These are phyloP conservation scores for Microdochium nivale DNA, from an alignment of 2,329 filamentous ascomycete species.

Conservation along the genomic window DNA sequence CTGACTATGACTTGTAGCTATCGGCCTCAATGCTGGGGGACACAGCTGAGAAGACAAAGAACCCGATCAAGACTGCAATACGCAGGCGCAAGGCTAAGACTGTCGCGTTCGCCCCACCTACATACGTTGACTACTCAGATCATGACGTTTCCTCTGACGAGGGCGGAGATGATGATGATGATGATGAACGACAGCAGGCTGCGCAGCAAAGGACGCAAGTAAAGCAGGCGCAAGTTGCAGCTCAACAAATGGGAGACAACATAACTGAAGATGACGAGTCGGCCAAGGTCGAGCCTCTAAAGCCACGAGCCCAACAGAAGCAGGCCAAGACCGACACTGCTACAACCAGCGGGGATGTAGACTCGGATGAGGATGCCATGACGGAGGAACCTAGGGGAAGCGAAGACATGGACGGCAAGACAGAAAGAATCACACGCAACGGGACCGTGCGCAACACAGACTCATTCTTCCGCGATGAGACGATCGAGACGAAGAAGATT, in stretches of 20 bases:
- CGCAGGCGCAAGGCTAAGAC: constrained; percentile 75
- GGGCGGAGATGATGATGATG: constrained; percentile 56
- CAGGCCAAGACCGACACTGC: constrained; percentile 26
- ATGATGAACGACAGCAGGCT: constrained; percentile 32
- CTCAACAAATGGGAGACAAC: constrained; percentile 20
- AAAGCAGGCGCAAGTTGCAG: constrained; percentile 14
- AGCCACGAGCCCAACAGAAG: constrained; percentile 32
- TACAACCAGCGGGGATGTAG: constrained; percentile 25
- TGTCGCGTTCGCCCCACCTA: constrained; percentile 76
- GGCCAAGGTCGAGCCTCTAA: constrained; percentile 47
- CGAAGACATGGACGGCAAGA: constrained; percentile 55
- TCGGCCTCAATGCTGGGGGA: constrained; percentile 56
- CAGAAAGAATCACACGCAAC: constrained; percentile 62
- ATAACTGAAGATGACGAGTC: constrained; percentile 36
- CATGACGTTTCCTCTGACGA: constrained; percentile 70
- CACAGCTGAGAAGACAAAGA: constrained; percentile 68
- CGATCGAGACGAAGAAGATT: constrained; percentile 92
- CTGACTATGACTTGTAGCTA: constrained; percentile 34
- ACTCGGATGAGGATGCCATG: constrained; percentile 10
- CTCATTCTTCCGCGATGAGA: constrained; percentile 96
- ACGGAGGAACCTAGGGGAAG: constrained; percentile 36
- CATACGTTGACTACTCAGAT: constrained; percentile 82
- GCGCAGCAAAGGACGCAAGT: constrained; percentile 20
- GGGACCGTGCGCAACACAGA: constrained; percentile 86
- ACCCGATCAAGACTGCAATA: constrained; percentile 76